Percentiles rank a stretch among this genome's conserved stretches.
These are phyloP conservation scores for Aspergillus pseudoglaucus DNA, from an alignment of 2,329 filamentous ascomycete species.

Conservation along the genomic window DNA sequence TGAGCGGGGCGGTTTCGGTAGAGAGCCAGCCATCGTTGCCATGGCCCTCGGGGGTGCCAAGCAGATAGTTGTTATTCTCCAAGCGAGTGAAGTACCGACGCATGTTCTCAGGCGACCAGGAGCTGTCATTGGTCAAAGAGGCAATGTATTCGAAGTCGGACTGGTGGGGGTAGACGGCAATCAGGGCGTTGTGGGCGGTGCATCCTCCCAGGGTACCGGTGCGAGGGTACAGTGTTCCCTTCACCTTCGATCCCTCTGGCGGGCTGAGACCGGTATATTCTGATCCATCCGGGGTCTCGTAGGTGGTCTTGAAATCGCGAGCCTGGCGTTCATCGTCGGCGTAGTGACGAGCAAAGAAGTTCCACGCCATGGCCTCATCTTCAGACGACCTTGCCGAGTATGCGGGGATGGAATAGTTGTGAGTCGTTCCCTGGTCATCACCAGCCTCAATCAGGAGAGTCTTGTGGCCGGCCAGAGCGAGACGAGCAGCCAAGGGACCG, in stretches of 20 bases:
- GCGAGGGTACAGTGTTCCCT: constrained; percentile 55
- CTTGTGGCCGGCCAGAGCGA: constrained; percentile 29
- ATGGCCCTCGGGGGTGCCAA: constrained; percentile 39
- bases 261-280: constrained; percentile 50
- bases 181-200: constrained; percentile 56
- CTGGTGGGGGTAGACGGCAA: constrained; percentile 53
- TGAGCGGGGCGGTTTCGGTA: constrained; percentile 32
- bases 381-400: constrained; percentile 23
- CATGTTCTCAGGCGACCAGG: constrained; percentile 55
- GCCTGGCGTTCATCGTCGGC: constrained; percentile 22
- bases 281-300: constrained; percentile 40
- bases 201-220: constrained; percentile 53
- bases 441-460: constrained; percentile 35
- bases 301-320: constrained; percentile 34
- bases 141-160: constrained; percentile 56
- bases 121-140: constrained; percentile 52
- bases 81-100: constrained; percentile 49
- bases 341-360: constrained; percentile 33
- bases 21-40: constrained; percentile 23
- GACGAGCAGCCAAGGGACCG: constrained; percentile 29
- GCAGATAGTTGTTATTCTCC: constrained; percentile 50
- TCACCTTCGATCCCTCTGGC: constrained; percentile 45
- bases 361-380: constrained; percentile 25
- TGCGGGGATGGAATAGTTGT: constrained; percentile 24
- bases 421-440: constrained; percentile 26